Evolutionary conservation across 192 early-diverging fungal species (phyloP), one percentile per base, ranked within the genome.

Genomic region (Nowakowskiella sp.): DNA sequence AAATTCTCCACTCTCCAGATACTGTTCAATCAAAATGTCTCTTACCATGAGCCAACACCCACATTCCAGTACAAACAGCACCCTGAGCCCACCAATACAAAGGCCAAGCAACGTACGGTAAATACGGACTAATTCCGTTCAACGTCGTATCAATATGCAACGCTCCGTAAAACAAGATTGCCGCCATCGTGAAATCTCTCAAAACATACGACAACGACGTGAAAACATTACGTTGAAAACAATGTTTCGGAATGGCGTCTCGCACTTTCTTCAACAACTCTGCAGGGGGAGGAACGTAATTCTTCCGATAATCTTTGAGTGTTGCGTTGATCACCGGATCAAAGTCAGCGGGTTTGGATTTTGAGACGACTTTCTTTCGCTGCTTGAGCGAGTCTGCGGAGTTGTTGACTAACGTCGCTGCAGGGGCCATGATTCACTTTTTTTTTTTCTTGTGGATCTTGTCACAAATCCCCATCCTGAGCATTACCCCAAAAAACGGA

Each of bases 251-350:
- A 13, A 97, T 80, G 57, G 76, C 74, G 56, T 87, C 87, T 51
- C 90, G 85, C 58, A 97, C 77, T 64, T 93, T 85, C 75, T 94
- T 94, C 69, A 97, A 76, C 32, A 87, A 89, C 58, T 93, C 88
- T 27, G 71, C 69, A 5, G 86, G 85, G 4, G 82, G 71, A 10
- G 36, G n/a, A n/a, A n/a, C n/a, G n/a, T n/a, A n/a, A n/a, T n/a
- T n/a, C n/a, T n/a, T n/a, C n/a, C n/a, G n/a, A n/a, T n/a, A n/a
- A n/a, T n/a, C n/a, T n/a, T n/a, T n/a, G n/a, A n/a, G n/a, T n/a
- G n/a, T n/a, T n/a, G n/a, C n/a, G n/a, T n/a, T n/a, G n/a, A n/a
- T n/a, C n/a, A n/a, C n/a, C n/a, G n/a, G n/a, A n/a, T n/a, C n/a
- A n/a, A n/a, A n/a, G n/a, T n/a, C n/a, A n/a, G n/a, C n/a, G n/a